phyloP scores from a whole-genome alignment of 345 rosid genomes.

The Corymbia maculata region DNA sequence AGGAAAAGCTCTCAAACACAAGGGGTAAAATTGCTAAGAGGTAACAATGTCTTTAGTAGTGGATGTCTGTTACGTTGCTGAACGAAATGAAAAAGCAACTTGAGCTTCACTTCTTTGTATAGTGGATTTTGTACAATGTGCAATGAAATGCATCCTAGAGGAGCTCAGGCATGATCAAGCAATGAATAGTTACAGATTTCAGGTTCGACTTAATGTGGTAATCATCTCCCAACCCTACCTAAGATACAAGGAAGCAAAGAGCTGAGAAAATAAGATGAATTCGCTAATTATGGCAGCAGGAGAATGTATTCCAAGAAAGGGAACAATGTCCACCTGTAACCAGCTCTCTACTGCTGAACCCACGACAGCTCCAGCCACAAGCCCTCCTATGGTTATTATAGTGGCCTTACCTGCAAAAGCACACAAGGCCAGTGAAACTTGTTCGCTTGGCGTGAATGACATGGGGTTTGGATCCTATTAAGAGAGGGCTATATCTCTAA shows the following conservation, averaged over 20 bases:
- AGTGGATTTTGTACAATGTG: conserved; percentile 39
- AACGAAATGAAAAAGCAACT: not conserved
- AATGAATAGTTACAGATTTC: conserved; percentile 41
- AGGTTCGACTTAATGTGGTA: not conserved
- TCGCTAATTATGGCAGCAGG: conserved; percentile 86
- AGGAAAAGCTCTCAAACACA: not conserved
- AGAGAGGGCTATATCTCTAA: not conserved
- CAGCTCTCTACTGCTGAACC: conserved; percentile 87
- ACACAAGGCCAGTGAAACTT: not conserved
- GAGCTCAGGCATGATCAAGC: conserved; percentile 20
- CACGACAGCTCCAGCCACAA: conserved; percentile 90
- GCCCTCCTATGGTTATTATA: conserved; percentile 76
- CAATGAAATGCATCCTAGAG: conserved; percentile 33
- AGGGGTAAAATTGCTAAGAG: not conserved
- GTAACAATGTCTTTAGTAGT: not conserved
- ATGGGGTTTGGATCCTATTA: not conserved
- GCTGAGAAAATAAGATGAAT: conserved; percentile 74
- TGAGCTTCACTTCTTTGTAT: conserved; percentile 9
- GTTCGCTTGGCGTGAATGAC: not conserved
- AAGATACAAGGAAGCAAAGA: conserved; percentile 74
- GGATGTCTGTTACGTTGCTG: not conserved
- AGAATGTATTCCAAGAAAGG: conserved; percentile 72
- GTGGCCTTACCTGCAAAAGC: conserved; percentile 72
- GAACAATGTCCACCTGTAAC: conserved; percentile 96
- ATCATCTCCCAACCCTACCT: conserved; percentile 28